phyloP scores from a whole-genome alignment of 192 early-diverging fungal species.

The Chytriomyces sp. region DNA sequence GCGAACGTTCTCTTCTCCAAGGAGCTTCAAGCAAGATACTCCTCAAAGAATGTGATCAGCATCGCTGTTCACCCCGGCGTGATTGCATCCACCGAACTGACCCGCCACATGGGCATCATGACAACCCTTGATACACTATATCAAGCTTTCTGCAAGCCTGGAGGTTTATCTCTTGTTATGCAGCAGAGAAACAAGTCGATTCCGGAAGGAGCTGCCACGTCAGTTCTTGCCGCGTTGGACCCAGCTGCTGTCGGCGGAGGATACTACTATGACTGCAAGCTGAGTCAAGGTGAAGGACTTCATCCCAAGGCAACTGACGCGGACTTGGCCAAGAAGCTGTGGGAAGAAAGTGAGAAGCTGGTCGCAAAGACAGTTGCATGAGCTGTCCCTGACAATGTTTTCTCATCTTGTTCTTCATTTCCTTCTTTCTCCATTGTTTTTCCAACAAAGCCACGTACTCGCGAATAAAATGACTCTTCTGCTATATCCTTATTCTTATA shows the following conservation, averaged over 20 bases:
- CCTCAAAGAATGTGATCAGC: neutral
- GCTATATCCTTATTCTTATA: no score
- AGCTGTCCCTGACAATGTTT: no score
- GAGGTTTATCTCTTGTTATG: neutral
- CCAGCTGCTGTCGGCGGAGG: constrained; percentile 30
- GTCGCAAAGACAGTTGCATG: neutral
- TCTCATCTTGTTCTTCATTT: no score
- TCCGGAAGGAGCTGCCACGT: constrained; percentile 37
- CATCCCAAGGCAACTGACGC: constrained; percentile 6
- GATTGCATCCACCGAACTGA: neutral
- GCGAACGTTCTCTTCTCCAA: constrained; percentile 38
- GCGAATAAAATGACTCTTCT: no score
- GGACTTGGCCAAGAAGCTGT: constrained; percentile 31
- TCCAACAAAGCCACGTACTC: no score
- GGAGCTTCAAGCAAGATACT: constrained; percentile 8
- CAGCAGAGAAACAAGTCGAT: constrained; percentile 14
- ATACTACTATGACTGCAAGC: constrained; percentile 36
- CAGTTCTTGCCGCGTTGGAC: constrained; percentile 29
- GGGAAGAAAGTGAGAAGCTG: constrained; percentile 24
- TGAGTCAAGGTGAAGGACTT: neutral
- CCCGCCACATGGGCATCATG: neutral
- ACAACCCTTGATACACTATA: neutral
- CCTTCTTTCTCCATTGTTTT: no score
- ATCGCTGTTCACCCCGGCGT: constrained; percentile 4
- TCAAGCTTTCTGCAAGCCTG: neutral